Conservation (phyloP, 176 grass and related monocot genomes). For the Hsuehochloa calcarea region DNA sequence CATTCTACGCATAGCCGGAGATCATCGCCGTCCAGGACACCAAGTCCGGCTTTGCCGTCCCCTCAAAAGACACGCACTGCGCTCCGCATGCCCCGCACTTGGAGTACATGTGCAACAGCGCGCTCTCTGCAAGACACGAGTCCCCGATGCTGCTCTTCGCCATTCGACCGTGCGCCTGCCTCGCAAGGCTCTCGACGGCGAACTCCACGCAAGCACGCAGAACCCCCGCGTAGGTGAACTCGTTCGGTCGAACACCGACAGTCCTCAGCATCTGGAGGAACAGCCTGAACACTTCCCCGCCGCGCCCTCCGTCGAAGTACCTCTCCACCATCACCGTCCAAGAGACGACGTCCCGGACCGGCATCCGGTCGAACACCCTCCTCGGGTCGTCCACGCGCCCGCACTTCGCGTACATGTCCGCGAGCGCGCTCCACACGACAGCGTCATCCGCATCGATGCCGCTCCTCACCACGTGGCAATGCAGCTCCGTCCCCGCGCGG, state of each 20-base stretch:
- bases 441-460: slow-evolving; percentile 54
- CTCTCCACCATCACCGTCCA: slow-evolving; percentile 91
- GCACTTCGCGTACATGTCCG: slow-evolving; percentile 91
- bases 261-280: slow-evolving; percentile 51
- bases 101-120: slow-evolving; percentile 82
- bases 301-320: slow-evolving; percentile 57
- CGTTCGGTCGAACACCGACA: slow-evolving; percentile 51
- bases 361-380: slow-evolving; percentile 63
- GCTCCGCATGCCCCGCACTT: slow-evolving; percentile 71
- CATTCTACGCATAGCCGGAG: slow-evolving; percentile 71
- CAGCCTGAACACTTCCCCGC: slow-evolving; percentile 58
- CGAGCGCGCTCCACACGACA: slow-evolving; percentile 73
- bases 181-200: slow-evolving; percentile 51
- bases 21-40: slow-evolving; percentile 73
- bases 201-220: slow-evolving; percentile 60
- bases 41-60: slow-evolving; percentile 50
- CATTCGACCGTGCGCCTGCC: slow-evolving; percentile 74
- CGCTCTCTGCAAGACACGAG: slow-evolving; percentile 57
- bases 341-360: slow-evolving; percentile 55
- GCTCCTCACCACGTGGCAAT: slow-evolving; percentile 62
- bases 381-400: slow-evolving; percentile 62
- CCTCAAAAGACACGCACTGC: slow-evolving; percentile 65
- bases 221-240: slow-evolving; percentile 75
- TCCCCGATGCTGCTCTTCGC: slow-evolving; percentile 43
- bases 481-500: slow-evolving; percentile 69